Evolutionary conservation across 495 filamentous ascomycete species (phyloP).

Genomic region (Penicillium daleae): DNA sequence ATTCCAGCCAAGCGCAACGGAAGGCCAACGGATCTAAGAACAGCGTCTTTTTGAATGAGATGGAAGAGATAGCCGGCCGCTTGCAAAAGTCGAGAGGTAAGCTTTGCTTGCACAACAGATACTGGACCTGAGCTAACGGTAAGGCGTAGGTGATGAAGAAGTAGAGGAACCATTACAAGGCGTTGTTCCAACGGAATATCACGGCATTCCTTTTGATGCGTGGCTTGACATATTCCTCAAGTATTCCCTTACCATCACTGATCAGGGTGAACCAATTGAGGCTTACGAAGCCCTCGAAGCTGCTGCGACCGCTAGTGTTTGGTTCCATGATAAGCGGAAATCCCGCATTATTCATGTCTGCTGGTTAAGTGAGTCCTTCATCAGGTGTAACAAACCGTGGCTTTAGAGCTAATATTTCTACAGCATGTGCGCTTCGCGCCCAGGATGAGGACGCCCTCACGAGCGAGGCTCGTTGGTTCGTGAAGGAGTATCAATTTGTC

Average conservation of each 20-base stretch:
- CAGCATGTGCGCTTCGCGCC: conserved; percentile 78
- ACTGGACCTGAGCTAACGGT: conserved; percentile 15
- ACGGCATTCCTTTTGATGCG: conserved; percentile 73
- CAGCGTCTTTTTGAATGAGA: conserved; percentile 54
- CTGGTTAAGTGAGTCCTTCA: conserved; percentile 66
- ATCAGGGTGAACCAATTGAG: conserved; percentile 57
- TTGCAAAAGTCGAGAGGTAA: conserved; percentile 62
- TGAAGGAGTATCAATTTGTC: conserved; percentile 81
- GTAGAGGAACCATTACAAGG: conserved; percentile 35
- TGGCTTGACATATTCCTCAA: conserved; percentile 94
- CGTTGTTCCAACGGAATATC: conserved; percentile 65
- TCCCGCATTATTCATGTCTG: conserved; percentile 77
- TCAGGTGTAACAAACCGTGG: background rate
- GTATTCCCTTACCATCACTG: conserved; percentile 75
- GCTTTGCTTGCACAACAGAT: conserved; percentile 17
- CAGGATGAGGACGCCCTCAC: conserved; percentile 77
- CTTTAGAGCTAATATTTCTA: conserved; percentile 10
- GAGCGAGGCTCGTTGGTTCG: conserved; percentile 74
- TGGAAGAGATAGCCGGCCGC: conserved; percentile 68
- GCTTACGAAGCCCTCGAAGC: conserved; percentile 78
- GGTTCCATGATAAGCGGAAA: conserved; percentile 65
- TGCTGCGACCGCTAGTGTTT: conserved; percentile 76
- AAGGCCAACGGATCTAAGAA: conserved; percentile 41
- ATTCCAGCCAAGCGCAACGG: conserved; percentile 53
- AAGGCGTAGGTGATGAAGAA: conserved; percentile 21